Percentiles rank a stretch among this genome's conserved stretches.
Evolutionary conservation across 1,284 basidiomycete species (phyloP).

Genomic region (Rhodotorula sp.): DNA sequence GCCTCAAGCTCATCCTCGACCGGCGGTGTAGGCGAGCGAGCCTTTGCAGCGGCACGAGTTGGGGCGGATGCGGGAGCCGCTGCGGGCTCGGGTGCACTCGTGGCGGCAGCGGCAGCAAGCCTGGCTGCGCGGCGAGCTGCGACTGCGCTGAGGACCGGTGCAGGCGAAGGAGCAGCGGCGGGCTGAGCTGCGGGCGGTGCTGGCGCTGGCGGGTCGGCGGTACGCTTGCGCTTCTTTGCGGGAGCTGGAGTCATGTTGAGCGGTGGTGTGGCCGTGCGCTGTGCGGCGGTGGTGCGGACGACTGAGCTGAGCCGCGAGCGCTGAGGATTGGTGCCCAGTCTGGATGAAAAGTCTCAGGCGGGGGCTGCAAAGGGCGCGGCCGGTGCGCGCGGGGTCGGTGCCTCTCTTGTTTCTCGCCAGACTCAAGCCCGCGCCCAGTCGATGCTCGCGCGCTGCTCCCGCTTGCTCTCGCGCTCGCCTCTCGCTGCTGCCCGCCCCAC

Average conservation of each 20-base stretch:
- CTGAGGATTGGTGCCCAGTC: no score
- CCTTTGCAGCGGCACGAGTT: background rate
- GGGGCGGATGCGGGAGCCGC: no score
- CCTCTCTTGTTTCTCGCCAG: background rate
- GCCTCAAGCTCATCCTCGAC: background rate
- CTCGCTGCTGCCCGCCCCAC: background rate
- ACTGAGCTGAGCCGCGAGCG: no score
- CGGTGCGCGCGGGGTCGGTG: background rate
- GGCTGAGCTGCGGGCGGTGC: background rate
- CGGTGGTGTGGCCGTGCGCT: no score
- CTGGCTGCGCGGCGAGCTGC: conserved; percentile 34
- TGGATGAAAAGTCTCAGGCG: no score
- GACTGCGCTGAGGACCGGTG: conserved; percentile 14
- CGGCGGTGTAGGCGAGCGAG: background rate
- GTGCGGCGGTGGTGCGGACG: no score
- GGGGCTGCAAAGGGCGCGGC: background rate
- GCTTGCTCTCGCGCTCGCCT: conserved; percentile 4
- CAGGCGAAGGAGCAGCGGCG: background rate
- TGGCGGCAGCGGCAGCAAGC: background rate
- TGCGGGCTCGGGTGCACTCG: background rate
- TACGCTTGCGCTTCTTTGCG: conserved; percentile 1
- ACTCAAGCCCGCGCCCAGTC: background rate
- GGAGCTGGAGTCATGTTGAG: background rate
- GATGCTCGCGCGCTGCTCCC: conserved; percentile 1
- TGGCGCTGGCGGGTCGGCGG: background rate